Base-by-base conservation (phyloP, 768 basidiomycete genomes). In the Tricholoma saponaceum region DNA sequence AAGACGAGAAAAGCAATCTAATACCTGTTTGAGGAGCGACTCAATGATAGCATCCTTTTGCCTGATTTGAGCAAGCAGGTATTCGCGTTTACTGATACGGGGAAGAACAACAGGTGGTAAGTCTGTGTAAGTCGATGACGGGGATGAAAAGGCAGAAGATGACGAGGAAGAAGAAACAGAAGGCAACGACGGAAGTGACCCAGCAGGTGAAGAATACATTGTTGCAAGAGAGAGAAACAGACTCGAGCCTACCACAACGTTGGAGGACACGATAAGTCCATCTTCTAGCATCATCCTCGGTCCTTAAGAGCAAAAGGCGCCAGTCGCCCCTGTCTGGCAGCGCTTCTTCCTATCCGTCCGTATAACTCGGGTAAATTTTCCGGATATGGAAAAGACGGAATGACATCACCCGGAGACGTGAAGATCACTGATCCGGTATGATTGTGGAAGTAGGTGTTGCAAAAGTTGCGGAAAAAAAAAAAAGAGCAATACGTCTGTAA, bases 1-100 rank as follows among this genome's bases (percentile, higher is more conserved):
- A n/a, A 13, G 14, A 32, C 16, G 32, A 33, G 5, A 51, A 35
- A 13, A 18, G 41, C 47, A 20, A 28, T 39, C 26, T 30, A 23
- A 54, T 30, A 86, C 90, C 77, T 92, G 90, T 68, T 92, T 92
- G 62, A 94, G 79, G 13, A 93, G 82, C 13, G 85, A 88, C 60
- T 92, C 89, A 62, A 94, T 93, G 63, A 93, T 87, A 18, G 83
- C 78, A 73, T 94, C 91, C 74, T 94, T 94, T 74, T 94, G 91
- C 54, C 86, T 82, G 61, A 94, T 86, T 68, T 93, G 89, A 4
- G 90, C 89, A 23, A 93, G 81, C 16, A 94, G 77, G 67, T 92
- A 92, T 66, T 93, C 92, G 57, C 90, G 84, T 75, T 92, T 92
- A 67, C 91, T 94, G 64, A 70, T 74, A 18, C 61, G 66, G 63